A percentile compares a stretch with the other conserved stretches of the same genome.
Conservation (phyloP, 1,284 basidiomycete species). For the Ganoderma meredithae region DNA sequence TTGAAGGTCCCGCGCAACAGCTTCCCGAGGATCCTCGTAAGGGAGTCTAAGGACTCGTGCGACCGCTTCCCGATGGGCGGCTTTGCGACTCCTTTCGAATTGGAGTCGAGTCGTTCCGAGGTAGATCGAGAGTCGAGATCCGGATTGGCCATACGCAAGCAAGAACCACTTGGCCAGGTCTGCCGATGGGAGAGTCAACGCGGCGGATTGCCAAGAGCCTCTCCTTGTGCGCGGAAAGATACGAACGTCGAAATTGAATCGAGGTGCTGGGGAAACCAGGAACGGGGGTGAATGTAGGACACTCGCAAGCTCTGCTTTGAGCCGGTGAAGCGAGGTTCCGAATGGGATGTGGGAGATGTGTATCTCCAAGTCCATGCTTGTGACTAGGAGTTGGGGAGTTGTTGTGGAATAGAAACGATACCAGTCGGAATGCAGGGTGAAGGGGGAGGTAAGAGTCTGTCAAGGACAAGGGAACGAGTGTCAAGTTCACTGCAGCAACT, state of each 20-base stretch:
- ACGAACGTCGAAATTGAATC: conserved; percentile 58
- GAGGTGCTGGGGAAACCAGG: conserved; percentile 39
- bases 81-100: conserved; percentile 47
- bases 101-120: conserved; percentile 45
- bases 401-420: background rate
- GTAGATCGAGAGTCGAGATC: conserved; percentile 18
- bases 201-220: conserved; percentile 49
- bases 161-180: conserved; percentile 53
- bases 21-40: conserved; percentile 52
- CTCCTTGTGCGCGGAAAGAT: conserved; percentile 30
- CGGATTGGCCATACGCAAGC: conserved; percentile 46
- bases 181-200: conserved; percentile 55
- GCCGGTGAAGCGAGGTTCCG: conserved; percentile 41
- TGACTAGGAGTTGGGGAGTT: background rate
- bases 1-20: conserved; percentile 39
- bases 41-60: conserved; percentile 52
- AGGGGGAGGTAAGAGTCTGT: background rate
- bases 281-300: conserved; percentile 55
- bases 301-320: conserved; percentile 49
- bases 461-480: background rate
- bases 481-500: background rate
- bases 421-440: background rate
- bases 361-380: conserved; percentile 35
- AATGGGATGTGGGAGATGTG: conserved; percentile 47
- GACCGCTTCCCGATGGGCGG: conserved; percentile 46